Conservation (phyloP, 768 basidiomycete genomes). For the Tephrocybe sp. region DNA sequence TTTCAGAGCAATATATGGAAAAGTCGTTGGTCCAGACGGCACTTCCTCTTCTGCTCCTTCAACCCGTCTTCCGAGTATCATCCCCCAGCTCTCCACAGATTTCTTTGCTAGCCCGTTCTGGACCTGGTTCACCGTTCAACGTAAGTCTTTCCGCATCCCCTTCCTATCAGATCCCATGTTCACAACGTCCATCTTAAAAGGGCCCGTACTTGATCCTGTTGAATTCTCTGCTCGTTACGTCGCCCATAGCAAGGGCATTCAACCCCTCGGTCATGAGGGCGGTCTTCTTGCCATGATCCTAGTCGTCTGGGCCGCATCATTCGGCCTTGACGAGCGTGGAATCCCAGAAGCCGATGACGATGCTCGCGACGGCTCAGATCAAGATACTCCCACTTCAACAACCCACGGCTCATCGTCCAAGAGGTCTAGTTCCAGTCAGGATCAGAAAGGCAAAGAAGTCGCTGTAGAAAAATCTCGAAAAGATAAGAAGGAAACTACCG, state of each 20-base stretch:
- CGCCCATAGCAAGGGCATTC: constrained; percentile 61
- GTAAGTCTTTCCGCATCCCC: constrained; percentile 39
- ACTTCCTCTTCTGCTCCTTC: constrained; percentile 32
- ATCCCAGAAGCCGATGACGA: constrained; percentile 39
- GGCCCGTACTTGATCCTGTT: constrained; percentile 79
- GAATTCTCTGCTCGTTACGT: constrained; percentile 78
- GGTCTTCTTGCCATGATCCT: constrained; percentile 77
- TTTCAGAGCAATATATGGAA: constrained; percentile 76
- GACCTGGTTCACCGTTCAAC: constrained; percentile 80
- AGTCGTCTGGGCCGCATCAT: constrained; percentile 88
- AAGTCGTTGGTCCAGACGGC: constrained; percentile 48
- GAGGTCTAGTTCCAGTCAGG: constrained; percentile 2
- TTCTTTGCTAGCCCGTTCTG: constrained; percentile 90
- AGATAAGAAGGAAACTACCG: constrained; percentile 54
- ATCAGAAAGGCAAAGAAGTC: constrained; percentile 25
- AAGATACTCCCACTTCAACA: constrained; percentile 19
- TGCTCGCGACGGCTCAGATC: constrained; percentile 8
- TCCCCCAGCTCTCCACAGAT: constrained; percentile 71
- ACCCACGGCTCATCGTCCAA: constrained; percentile 5
- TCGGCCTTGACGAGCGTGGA: constrained; percentile 83
- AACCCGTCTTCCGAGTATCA: constrained; percentile 49
- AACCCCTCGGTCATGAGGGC: constrained; percentile 69
- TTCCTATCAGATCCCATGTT: background rate
- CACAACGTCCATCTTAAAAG: constrained; percentile 40
- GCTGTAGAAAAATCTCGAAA: constrained; percentile 34